phyloP scores from a whole-genome alignment of 176 grass and related monocot genomes.

The Aegilops sharonensis region DNA sequence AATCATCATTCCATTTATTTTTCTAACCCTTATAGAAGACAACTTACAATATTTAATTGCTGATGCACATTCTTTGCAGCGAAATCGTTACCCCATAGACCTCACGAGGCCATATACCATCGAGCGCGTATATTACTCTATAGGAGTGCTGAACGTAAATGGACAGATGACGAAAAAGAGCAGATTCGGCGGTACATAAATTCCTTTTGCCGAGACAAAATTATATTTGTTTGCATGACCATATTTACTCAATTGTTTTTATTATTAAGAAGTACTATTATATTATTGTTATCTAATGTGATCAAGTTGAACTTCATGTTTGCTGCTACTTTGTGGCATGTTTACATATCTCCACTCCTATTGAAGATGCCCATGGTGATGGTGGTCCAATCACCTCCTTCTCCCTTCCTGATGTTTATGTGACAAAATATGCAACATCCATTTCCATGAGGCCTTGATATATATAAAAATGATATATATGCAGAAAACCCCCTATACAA shows the following conservation, averaged over 20 bases:
- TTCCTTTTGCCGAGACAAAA: background rate
- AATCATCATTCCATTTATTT: background rate
- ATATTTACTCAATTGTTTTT: background rate
- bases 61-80: conserved; percentile 37
- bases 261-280: background rate
- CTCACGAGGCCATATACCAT: conserved; percentile 18
- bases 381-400: background rate
- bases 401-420: background rate
- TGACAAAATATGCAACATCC: background rate
- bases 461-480: background rate
- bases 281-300: background rate
- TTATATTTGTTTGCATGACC: conserved; percentile 15
- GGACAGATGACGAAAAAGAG: conserved; percentile 65
- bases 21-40: conserved; percentile 5
- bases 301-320: background rate
- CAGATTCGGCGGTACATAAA: conserved; percentile 47
- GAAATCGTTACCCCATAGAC: conserved; percentile 65
- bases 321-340: conserved; percentile 9
- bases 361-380: background rate
- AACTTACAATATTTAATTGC: conserved; percentile 1
- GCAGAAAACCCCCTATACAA: too few species aligned
- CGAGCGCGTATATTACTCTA: conserved; percentile 51
- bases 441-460: background rate
- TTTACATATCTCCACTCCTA: background rate
- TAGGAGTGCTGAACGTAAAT: conserved; percentile 49